Percentiles rank a stretch among this genome's conserved stretches.
Evolutionary conservation across 179 eudicot genomes (phyloP).

Genomic region (Beta corolliflora): DNA sequence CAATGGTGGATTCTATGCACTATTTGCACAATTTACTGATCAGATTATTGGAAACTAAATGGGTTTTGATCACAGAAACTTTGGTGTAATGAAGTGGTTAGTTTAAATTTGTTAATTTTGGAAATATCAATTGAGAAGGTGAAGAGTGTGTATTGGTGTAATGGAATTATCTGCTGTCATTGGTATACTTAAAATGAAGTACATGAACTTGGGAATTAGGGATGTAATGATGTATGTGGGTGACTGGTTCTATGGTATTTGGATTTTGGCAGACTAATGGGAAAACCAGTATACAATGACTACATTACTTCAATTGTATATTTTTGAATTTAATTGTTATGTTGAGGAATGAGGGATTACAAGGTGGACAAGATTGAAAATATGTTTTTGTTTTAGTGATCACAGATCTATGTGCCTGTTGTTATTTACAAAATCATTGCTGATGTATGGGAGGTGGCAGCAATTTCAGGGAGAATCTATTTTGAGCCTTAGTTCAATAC

Average conservation of each 20-base stretch:
- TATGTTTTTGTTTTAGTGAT: not conserved
- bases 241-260: not conserved
- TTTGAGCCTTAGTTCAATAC: not conserved
- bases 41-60: not conserved
- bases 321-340: not conserved
- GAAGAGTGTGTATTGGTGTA: not conserved
- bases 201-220: not conserved
- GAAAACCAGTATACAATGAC: not conserved
- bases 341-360: not conserved
- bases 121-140: not conserved
- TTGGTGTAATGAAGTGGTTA: not conserved
- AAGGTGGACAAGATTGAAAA: not conserved
- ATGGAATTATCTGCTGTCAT: not conserved
- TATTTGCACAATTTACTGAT: not conserved
- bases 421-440: not conserved
- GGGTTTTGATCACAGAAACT: not conserved
- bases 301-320: not conserved
- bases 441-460: not conserved
- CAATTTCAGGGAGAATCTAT: not conserved
- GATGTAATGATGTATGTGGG: not conserved
- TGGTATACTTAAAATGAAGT: not conserved
- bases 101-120: not conserved
- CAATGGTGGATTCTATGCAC: not conserved
- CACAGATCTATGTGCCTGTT: not conserved
- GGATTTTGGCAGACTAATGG: not conserved